A percentile compares a stretch with the other conserved stretches of the same genome.
Evolutionary conservation across 306 rosid species (phyloP).

Genomic region (Trifolium pratense): DNA sequence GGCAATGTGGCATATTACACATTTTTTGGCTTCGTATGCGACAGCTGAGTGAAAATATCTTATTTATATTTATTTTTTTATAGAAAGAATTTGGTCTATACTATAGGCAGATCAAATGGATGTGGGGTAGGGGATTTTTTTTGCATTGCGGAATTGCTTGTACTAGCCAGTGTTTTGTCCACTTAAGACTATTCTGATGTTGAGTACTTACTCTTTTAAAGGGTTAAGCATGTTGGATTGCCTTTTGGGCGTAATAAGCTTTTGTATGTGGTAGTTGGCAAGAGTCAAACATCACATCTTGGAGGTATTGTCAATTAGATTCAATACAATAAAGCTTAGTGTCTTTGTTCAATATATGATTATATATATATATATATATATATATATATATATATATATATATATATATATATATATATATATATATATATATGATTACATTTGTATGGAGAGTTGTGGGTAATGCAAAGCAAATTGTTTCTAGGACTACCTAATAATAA

Average conservation of each 20-base stretch:
- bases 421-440: background rate
- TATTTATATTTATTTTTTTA: too few species aligned
- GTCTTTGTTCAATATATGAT: conserved; percentile 11
- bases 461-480: background rate
- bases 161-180: conserved; percentile 1
- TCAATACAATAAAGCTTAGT: conserved; percentile 10
- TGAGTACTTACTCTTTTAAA: conserved; percentile 35
- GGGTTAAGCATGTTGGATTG: conserved; percentile 48
- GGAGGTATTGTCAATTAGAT: conserved; percentile 40
- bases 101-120: background rate
- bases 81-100: too few species aligned
- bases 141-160: background rate
- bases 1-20: too few species aligned
- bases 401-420: background rate
- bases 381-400: too few species aligned
- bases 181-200: conserved; percentile 33
- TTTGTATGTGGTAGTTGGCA: conserved; percentile 45
- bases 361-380: background rate
- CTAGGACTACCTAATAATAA: too few species aligned
- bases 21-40: too few species aligned
- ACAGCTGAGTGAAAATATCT: too few species aligned
- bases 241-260: conserved; percentile 53
- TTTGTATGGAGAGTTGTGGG: background rate
- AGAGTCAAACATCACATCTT: conserved; percentile 45
- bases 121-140: background rate